Evolutionary conservation across 192 early-diverging fungal species (phyloP), one percentile per base, ranked within the genome.

Genomic region (Neocallimastix lanati): DNA sequence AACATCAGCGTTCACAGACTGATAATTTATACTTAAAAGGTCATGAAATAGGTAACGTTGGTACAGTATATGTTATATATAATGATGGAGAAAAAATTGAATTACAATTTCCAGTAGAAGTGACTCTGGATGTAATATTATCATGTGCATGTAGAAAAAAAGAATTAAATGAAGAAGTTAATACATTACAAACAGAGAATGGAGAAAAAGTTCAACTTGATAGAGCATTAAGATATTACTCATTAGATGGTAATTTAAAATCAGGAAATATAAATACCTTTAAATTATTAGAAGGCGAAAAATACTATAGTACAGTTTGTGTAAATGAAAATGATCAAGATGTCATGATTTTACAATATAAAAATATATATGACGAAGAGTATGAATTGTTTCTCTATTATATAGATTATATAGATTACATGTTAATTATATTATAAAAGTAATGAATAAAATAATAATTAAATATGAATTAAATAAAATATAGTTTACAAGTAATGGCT

Each of bases 401-500:
- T 33, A 6, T 33, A 33, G 3, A 33, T 33, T 33, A 6, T 33
- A 33, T 6, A 6, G 11, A 6, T 6, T 3, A 1, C 16, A 50
- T 21, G 21, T 16, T 50, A 13, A 37, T 37, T 37, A 37, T 37
- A 12, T 13, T 37, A 37, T 37, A 13, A 28, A 25, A n/a, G 36
- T 28, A 85, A 82, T 28, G 76, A 81, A 35, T 18, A 76, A 13
- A 29, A 13, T 28, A n/a, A n/a, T n/a, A n/a, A n/a, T n/a, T n/a
- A n/a, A n/a, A n/a, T n/a, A n/a, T n/a, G n/a, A n/a, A n/a, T n/a
- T n/a, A n/a, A n/a, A n/a, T n/a, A 33, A 33, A 33, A 33, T 33
- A 77, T 30, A 89, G 88, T 14, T 81, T 84, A 11, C 82, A 81
- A 76, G 87, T 89, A 9, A 89, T 89, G 86, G 87, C 87, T 4